Percentiles rank a stretch among this genome's conserved stretches.
Evolutionary conservation across 164 flowering plant genomes (phyloP).

Genomic region (Macadamia integrifolia): DNA sequence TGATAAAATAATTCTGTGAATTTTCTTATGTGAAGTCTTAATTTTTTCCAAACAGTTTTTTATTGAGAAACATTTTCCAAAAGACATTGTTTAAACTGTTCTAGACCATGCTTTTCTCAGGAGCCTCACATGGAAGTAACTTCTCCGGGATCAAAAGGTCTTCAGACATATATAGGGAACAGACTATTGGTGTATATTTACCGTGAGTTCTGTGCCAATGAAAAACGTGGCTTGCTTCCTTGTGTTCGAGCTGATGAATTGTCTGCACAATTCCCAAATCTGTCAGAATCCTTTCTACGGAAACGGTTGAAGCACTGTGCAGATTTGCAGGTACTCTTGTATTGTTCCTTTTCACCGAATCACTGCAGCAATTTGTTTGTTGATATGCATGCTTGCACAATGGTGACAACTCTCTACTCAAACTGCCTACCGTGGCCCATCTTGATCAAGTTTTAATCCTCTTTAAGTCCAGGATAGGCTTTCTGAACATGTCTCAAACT

Average conservation of each 20-base stretch:
- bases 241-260: slow-evolving; percentile 70
- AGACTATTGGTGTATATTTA: slow-evolving; percentile 69
- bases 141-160: slow-evolving; percentile 75
- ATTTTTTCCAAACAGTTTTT: no score
- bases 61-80: no score
- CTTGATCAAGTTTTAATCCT: not conserved
- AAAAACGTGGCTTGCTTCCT: slow-evolving; percentile 65
- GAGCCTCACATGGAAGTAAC: slow-evolving; percentile 96
- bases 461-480: not conserved
- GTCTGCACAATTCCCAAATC: slow-evolving; percentile 57
- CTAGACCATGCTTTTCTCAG: slow-evolving; percentile 28
- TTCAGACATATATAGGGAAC: slow-evolving; percentile 65
- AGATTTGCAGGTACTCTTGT: slow-evolving; percentile 58
- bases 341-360: not conserved
- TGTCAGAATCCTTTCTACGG: slow-evolving; percentile 69
- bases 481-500: not conserved
- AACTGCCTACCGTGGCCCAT: not conserved
- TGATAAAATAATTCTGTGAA: no score
- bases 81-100: not conserved
- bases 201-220: slow-evolving; percentile 71
- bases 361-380: not conserved
- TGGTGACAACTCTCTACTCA: no score
- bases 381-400: no score
- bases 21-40: no score
- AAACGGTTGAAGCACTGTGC: slow-evolving; percentile 86